phyloP scores from a whole-genome alignment of 2,329 filamentous ascomycete species.

The Alternaria triticimaculans region DNA sequence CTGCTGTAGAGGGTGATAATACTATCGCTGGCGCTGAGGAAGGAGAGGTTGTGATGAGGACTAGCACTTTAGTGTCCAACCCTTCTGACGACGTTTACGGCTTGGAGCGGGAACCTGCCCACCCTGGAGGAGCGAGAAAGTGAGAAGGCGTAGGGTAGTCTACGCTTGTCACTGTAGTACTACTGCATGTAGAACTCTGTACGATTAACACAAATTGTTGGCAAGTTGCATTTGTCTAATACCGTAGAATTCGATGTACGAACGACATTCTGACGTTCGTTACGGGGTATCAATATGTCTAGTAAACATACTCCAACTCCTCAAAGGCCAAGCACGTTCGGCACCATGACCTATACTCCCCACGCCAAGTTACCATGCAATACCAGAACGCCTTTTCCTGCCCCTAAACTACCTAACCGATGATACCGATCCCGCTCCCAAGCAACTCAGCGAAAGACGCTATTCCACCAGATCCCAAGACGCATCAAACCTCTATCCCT shows the following conservation, averaged over 20 bases:
- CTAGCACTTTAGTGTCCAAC: too few relatives aligned
- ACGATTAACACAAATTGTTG: background rate
- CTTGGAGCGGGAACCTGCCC: too few relatives aligned
- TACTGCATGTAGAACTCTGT: background rate
- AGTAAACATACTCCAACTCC: background rate
- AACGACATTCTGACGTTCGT: background rate
- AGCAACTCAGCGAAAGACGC: background rate
- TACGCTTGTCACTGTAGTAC: background rate
- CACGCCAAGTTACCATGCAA: background rate
- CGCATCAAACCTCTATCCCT: constrained; percentile 11
- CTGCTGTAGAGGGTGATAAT: background rate
- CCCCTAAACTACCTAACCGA: too few relatives aligned
- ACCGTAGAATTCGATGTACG: background rate
- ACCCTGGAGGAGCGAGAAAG: too few relatives aligned
- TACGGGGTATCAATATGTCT: background rate
- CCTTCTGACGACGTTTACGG: background rate
- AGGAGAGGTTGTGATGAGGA: background rate
- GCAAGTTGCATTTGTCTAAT: background rate
- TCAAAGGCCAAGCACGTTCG: background rate
- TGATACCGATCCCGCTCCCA: too few relatives aligned
- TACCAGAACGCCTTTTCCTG: background rate
- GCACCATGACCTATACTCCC: background rate
- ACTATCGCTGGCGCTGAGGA: background rate
- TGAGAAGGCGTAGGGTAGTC: background rate
- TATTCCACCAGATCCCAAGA: background rate